Percentiles rank a stretch among this genome's conserved stretches.
Conservation (phyloP, 805 yeast species). For the Metschnikowia amazonensis region DNA sequence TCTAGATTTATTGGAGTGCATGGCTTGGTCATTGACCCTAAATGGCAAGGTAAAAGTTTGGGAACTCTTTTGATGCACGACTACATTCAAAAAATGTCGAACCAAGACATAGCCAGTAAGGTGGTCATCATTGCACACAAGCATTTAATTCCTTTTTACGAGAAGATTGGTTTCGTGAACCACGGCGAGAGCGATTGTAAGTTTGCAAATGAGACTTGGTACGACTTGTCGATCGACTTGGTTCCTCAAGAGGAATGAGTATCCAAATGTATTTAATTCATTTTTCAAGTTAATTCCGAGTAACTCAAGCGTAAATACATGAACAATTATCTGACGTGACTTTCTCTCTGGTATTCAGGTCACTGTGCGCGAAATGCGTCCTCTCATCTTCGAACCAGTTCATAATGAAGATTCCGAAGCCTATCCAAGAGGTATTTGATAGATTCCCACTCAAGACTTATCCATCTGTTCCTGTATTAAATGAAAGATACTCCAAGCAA, state of each 20-base stretch:
- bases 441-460: constrained; percentile 48
- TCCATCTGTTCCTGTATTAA: constrained; percentile 10
- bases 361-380: neutral
- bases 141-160: constrained; percentile 69
- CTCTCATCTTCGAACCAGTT: neutral
- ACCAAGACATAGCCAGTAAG: constrained; percentile 79
- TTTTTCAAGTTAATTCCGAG: neutral
- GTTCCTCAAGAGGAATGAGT: constrained; percentile 40
- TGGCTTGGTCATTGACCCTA: constrained; percentile 71
- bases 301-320: neutral
- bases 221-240: constrained; percentile 50
- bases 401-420: constrained; percentile 35
- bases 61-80: constrained; percentile 84
- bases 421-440: constrained; percentile 45
- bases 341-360: neutral
- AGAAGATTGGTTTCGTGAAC: constrained; percentile 72
- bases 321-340: neutral
- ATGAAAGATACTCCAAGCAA: neutral
- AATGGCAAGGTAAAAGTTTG: constrained; percentile 74
- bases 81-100: constrained; percentile 83
- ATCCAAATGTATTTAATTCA: neutral
- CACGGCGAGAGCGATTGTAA: constrained; percentile 60
- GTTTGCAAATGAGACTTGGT: constrained; percentile 60
- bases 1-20: constrained; percentile 78
- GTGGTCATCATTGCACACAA: constrained; percentile 73